These are phyloP conservation scores for Tranzscheliella williamsii DNA, from an alignment of 1,284 basidiomycete species.

Conservation along the genomic window DNA sequence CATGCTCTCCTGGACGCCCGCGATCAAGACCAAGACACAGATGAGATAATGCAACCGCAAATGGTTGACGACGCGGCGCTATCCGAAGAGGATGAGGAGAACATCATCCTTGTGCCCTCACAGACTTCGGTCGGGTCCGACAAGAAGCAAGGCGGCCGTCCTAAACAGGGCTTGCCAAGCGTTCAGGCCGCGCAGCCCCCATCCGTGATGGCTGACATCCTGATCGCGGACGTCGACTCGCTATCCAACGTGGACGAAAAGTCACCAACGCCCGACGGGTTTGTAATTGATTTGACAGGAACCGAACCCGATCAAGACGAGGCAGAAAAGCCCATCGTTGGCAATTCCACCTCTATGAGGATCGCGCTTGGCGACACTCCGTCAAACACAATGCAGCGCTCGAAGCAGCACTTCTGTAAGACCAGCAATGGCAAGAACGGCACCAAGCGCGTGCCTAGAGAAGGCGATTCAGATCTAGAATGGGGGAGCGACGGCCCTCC, in stretches of 20 bases:
- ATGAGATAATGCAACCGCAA: too few relatives aligned
- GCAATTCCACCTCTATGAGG: slow-evolving; percentile 3
- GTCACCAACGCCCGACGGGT: too few relatives aligned
- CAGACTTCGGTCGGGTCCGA: neutral
- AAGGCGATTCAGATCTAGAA: slow-evolving; percentile 53
- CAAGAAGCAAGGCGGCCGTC: too few relatives aligned
- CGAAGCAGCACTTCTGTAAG: too few relatives aligned
- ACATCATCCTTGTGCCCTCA: neutral
- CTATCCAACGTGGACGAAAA: too few relatives aligned
- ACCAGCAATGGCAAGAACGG: neutral
- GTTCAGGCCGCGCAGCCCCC: too few relatives aligned
- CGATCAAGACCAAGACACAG: neutral
- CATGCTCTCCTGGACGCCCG: too few relatives aligned
- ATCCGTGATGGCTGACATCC: too few relatives aligned
- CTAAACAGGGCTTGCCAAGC: too few relatives aligned
- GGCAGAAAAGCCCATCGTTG: neutral
- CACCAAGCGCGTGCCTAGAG: slow-evolving; percentile 32
- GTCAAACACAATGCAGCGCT: neutral
- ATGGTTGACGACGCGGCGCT: too few relatives aligned
- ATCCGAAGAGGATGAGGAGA: neutral
- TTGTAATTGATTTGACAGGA: slow-evolving; percentile 38
- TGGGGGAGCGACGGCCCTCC: slow-evolving; percentile 57
- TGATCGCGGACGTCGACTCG: too few relatives aligned
- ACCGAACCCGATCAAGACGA: slow-evolving; percentile 6
- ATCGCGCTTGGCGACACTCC: slow-evolving; percentile 27